These are phyloP conservation scores for Pyrenula aspistea DNA, from an alignment of 495 filamentous ascomycete species.

Conservation along the genomic window DNA sequence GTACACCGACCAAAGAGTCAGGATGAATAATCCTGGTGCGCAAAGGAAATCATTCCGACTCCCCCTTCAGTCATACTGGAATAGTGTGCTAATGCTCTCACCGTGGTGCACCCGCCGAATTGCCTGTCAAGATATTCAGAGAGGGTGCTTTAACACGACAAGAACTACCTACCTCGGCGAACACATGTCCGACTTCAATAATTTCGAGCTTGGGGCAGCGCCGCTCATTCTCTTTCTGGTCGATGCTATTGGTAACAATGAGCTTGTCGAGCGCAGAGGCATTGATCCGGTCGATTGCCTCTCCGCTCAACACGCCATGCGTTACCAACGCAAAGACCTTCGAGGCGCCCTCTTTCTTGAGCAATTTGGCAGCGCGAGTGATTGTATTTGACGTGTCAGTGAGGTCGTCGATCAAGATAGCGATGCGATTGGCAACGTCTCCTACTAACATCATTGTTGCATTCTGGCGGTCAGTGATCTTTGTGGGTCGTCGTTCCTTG, in stretches of 20 bases:
- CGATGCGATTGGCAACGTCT: slow-evolving; percentile 65
- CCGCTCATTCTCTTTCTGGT: slow-evolving; percentile 68
- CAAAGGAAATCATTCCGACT: no score
- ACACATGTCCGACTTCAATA: slow-evolving; percentile 81
- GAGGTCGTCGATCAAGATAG: slow-evolving; percentile 88
- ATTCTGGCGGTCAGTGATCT: slow-evolving; percentile 86
- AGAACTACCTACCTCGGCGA: slow-evolving; percentile 60
- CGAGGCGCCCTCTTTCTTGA: slow-evolving; percentile 86
- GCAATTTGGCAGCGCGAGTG: slow-evolving; percentile 87
- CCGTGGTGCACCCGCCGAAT: slow-evolving; percentile 95
- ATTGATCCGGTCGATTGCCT: slow-evolving; percentile 89
- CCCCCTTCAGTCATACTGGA: slow-evolving; percentile 77
- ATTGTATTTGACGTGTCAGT: slow-evolving; percentile 96
- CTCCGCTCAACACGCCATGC: slow-evolving; percentile 87
- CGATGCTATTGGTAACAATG: slow-evolving; percentile 87
- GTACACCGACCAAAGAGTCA: no score
- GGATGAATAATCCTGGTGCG: no score
- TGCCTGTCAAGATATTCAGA: slow-evolving; percentile 37
- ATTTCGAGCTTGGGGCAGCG: slow-evolving; percentile 80
- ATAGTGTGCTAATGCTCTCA: slow-evolving; percentile 93
- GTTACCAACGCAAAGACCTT: slow-evolving; percentile 84
- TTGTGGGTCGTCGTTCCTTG: slow-evolving; percentile 92
- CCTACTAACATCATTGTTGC: slow-evolving; percentile 98
- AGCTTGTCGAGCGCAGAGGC: slow-evolving; percentile 81
- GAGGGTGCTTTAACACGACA: slow-evolving; percentile 2